Evolutionary conservation across 2,329 filamentous ascomycete species (phyloP).

Genomic region (Diaporthe helianthi): DNA sequence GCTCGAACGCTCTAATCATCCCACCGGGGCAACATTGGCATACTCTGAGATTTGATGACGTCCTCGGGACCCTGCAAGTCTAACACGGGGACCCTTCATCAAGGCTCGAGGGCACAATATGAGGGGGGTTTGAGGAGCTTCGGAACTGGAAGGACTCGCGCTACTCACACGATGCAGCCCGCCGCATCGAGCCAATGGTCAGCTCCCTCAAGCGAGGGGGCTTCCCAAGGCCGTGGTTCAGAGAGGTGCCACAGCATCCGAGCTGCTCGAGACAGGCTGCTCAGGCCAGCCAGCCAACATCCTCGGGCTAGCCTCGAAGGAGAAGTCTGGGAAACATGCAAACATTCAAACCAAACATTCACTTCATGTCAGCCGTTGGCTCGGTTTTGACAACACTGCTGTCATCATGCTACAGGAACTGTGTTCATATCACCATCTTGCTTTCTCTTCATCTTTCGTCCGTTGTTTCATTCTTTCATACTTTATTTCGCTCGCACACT

Average conservation of each 20-base stretch:
- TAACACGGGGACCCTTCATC: slow-evolving; percentile 4
- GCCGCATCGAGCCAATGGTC: slow-evolving; percentile 30
- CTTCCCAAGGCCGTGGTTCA: slow-evolving; percentile 30
- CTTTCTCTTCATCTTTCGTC: background rate
- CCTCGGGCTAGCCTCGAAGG: background rate
- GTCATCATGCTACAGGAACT: background rate
- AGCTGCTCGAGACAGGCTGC: background rate
- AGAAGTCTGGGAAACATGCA: background rate
- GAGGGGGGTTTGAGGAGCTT: background rate
- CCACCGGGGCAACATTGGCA: background rate
- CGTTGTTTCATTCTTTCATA: background rate
- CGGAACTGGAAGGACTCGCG: slow-evolving; percentile 5
- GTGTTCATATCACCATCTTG: background rate
- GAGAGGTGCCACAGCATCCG: slow-evolving; percentile 24
- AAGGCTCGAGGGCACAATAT: background rate
- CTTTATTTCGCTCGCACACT: background rate
- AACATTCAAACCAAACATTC: background rate
- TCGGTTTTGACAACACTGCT: background rate
- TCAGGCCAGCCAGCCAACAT: background rate
- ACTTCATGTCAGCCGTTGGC: background rate
- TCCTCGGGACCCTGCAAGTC: slow-evolving; percentile 17
- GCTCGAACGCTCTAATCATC: slow-evolving; percentile 13
- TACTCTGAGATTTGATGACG: slow-evolving; percentile 20
- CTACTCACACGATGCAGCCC: background rate
- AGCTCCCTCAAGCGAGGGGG: slow-evolving; percentile 28